Evolutionary conservation across 108 stramenopile genomes (phyloP).

Genomic region (Tribonema minus): DNA sequence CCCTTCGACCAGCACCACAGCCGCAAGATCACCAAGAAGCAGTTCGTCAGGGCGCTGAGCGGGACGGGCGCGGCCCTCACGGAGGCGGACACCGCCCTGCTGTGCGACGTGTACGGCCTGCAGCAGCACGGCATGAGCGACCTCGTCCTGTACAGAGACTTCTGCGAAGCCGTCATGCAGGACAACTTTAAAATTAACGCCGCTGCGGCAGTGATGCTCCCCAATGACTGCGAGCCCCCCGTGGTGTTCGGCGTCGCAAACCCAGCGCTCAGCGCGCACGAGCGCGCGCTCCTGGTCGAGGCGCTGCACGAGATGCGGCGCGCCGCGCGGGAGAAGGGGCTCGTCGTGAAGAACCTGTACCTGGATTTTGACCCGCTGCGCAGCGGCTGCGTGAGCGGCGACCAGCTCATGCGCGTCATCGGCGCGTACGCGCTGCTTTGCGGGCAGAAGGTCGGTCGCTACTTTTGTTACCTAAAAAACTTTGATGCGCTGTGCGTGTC

Average conservation of each 20-base stretch:
- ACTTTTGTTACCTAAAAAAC: no score
- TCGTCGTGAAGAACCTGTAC: conserved; percentile 30
- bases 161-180: conserved; percentile 22
- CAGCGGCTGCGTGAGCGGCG: conserved; percentile 33
- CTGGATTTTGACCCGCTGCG: conserved; percentile 13
- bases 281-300: conserved; percentile 14
- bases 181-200: no score
- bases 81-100: neutral
- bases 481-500: no score
- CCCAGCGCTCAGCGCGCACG: conserved; percentile 4
- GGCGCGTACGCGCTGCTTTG: conserved; percentile 15
- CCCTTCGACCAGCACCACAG: conserved; percentile 13
- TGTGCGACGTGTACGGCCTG: conserved; percentile 10
- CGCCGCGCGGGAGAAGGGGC: conserved; percentile 5
- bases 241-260: neutral
- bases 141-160: conserved; percentile 2
- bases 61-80: conserved; percentile 4
- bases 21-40: conserved; percentile 7
- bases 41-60: conserved; percentile 21
- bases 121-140: conserved; percentile 1
- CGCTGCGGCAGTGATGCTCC: no score
- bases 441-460: conserved; percentile 25
- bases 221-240: neutral
- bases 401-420: conserved; percentile 38
- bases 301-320: conserved; percentile 40